Conservation (phyloP, 345 rosid species). For the Ceriops tagal region DNA sequence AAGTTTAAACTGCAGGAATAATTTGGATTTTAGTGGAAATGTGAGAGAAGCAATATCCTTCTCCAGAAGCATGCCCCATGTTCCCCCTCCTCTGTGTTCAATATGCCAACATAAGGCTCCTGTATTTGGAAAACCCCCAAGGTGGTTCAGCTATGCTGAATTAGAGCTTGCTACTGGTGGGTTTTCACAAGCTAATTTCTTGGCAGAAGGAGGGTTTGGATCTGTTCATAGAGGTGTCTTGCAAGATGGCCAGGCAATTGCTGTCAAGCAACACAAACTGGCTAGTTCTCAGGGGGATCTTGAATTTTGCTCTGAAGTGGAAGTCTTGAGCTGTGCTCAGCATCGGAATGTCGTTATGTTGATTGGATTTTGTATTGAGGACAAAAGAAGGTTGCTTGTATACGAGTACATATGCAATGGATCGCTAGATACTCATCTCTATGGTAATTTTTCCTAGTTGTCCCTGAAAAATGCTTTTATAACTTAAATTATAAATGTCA, state of each 20-base stretch:
- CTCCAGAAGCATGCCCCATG: slow-evolving; percentile 75
- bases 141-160: slow-evolving; percentile 91
- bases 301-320: slow-evolving; percentile 98
- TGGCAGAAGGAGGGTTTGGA: slow-evolving; percentile 99
- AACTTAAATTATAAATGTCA: neutral
- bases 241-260: slow-evolving; percentile 98
- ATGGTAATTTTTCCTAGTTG: slow-evolving; percentile 45
- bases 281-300: slow-evolving; percentile 99
- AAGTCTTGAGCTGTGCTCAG: slow-evolving; percentile 98
- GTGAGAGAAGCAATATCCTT: slow-evolving; percentile 85
- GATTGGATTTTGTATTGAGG: slow-evolving; percentile 96
- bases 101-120: slow-evolving; percentile 98
- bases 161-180: slow-evolving; percentile 98
- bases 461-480: neutral
- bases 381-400: slow-evolving; percentile 84
- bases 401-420: slow-evolving; percentile 97
- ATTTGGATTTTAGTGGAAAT: slow-evolving; percentile 63
- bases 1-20: slow-evolving; percentile 46
- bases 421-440: slow-evolving; percentile 91
- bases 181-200: slow-evolving; percentile 93
- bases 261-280: slow-evolving; percentile 95
- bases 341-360: slow-evolving; percentile 97
- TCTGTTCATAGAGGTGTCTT: slow-evolving; percentile 95
- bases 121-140: slow-evolving; percentile 94
- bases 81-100: slow-evolving; percentile 96